Conservation (phyloP, 495 filamentous ascomycete species). For the Cladorrhinum samala region DNA sequence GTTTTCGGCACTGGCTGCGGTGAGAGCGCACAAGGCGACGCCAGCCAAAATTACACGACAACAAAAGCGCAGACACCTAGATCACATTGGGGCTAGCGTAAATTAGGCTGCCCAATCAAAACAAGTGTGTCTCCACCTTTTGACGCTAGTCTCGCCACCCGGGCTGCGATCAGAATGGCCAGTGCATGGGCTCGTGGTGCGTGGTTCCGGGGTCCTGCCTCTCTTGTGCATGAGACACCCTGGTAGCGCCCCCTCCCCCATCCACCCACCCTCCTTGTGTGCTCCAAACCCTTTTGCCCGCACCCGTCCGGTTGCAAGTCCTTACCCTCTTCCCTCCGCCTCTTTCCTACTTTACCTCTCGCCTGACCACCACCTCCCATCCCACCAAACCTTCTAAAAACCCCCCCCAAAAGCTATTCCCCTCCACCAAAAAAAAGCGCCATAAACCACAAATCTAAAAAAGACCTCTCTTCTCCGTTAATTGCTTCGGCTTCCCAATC, state of each 20-base stretch:
- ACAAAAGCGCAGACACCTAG: slow-evolving; percentile 18
- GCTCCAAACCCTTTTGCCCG: slow-evolving; percentile 36
- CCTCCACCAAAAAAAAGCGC: slow-evolving; percentile 1
- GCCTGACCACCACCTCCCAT: slow-evolving; percentile 20
- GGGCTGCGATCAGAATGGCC: slow-evolving; percentile 24
- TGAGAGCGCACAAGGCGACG: slow-evolving; percentile 19
- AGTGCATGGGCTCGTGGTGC: slow-evolving; percentile 29
- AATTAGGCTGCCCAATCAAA: slow-evolving; percentile 20
- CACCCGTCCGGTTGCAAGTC: slow-evolving; percentile 30
- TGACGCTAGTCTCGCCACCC: slow-evolving; percentile 28
- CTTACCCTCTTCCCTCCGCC: slow-evolving; percentile 31
- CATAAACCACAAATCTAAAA: slow-evolving; percentile 11
- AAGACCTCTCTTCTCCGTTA: neutral
- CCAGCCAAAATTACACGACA: slow-evolving; percentile 36
- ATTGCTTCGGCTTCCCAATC: neutral
- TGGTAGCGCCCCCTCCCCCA: slow-evolving; percentile 26
- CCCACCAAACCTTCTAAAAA: slow-evolving; percentile 22
- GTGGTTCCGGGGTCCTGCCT: slow-evolving; percentile 32
- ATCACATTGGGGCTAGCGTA: slow-evolving; percentile 11
- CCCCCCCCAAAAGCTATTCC: slow-evolving; percentile 7
- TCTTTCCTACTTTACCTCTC: slow-evolving; percentile 28
- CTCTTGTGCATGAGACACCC: slow-evolving; percentile 35
- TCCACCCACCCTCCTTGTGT: slow-evolving; percentile 16
- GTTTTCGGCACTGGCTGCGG: slow-evolving; percentile 30
- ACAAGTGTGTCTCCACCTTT: slow-evolving; percentile 12